A percentile compares a stretch with the other conserved stretches of the same genome.
Evolutionary conservation across 2,329 filamentous ascomycete species (phyloP).

Genomic region (Trematosphaeria pertusa): DNA sequence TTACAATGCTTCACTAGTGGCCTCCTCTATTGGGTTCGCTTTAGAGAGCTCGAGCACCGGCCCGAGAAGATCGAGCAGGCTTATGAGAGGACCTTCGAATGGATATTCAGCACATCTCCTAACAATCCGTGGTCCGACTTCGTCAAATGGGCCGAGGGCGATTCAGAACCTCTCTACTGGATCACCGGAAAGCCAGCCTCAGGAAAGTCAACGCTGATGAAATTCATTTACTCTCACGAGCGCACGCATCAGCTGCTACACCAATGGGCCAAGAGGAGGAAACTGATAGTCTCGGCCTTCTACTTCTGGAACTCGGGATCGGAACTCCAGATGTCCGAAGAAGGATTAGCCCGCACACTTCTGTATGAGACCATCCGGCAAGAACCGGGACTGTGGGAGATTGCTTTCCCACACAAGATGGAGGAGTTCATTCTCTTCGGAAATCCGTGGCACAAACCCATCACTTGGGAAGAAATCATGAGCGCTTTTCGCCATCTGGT

Average conservation of each 20-base stretch:
- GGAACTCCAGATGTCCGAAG: slow-evolving; percentile 6
- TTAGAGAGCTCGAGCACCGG: neutral
- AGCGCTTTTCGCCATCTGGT: neutral
- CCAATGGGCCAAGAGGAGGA: neutral
- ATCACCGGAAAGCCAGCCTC: slow-evolving; percentile 55
- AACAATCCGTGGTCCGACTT: neutral
- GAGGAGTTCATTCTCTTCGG: neutral
- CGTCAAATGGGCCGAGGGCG: neutral
- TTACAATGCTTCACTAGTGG: no score
- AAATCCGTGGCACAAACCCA: neutral
- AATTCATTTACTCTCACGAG: slow-evolving; percentile 17
- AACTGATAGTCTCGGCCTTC: neutral
- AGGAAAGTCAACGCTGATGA: slow-evolving; percentile 58
- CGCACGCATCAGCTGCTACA: neutral
- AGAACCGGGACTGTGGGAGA: slow-evolving; percentile 2
- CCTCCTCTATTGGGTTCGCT: no score
- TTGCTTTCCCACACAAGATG: slow-evolving; percentile 1
- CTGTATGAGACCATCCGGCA: neutral
- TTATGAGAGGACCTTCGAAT: neutral
- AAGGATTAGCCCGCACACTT: slow-evolving; percentile 2
- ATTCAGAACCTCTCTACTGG: slow-evolving; percentile 24
- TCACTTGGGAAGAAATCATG: neutral
- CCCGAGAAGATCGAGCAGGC: neutral
- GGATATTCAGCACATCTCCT: neutral
- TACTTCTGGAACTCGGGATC: slow-evolving; percentile 16